Evolutionary conservation across 306 rosid species (phyloP), one percentile per base, ranked within the genome.

Genomic region (Casuarina equisetifolia): DNA sequence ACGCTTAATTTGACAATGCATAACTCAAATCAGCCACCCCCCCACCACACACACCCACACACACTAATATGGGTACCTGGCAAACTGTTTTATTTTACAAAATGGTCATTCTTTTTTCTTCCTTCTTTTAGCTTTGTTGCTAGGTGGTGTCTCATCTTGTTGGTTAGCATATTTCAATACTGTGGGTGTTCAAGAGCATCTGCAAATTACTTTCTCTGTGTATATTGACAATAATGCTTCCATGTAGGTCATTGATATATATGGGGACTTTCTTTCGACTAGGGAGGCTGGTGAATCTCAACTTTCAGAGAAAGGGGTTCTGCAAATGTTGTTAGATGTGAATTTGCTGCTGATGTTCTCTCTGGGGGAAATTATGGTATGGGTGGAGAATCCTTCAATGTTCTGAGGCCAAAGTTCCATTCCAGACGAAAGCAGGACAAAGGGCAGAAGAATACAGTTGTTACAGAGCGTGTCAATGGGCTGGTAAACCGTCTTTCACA

Each of bases 321-420:
- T 95, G 88, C 99, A 95, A 85, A 83, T 95, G 73, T 73, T 95
- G 77, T 86, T 95, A 63, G 99, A 95, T 82, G 84, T 92, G 84
- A 92, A 84, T 95, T 95, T 89, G 91, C 88, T 81, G 87, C 87
- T 69, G 99, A 92, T 87, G 88, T 95, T 80, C 96, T 95, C 54
- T 91, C 97, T 36, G 97, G 97, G 62, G 90, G 94, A 62, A 91
- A 91, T 88, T 88, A 84, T 40, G 86, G 74, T 78, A 50, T 19
- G 49, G 76, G 50, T 82, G 94, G 89, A 79, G 97, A 87, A 85
- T 62, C 74, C 74, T 54, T 83, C 61, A 73, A 74, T 80, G 79
- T 75, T 66, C 80, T 53, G 54, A 92, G 85, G 85, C 72, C 84
- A 36, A 95, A 86, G 84, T 68, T 79, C 32, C 69, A 88, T 73